Conservation (phyloP, 352 stramenopile species). For the Globisporangium cederbergense region DNA sequence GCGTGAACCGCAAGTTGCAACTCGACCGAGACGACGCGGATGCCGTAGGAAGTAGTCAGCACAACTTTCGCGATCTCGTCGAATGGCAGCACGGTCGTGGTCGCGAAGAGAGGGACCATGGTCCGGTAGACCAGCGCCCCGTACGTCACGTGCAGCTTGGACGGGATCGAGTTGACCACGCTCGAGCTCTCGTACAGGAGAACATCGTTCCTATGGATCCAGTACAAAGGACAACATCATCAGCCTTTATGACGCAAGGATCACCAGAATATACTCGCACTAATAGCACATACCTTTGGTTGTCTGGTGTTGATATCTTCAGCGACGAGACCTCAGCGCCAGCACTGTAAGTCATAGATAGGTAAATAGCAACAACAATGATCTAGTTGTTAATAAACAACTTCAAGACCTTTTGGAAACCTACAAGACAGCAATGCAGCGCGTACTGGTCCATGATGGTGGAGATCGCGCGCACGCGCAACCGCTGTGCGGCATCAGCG, state of each 20-base stretch:
- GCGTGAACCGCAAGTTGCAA: slow-evolving; percentile 36
- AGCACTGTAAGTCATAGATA: slow-evolving; percentile 22
- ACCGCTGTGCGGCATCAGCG: slow-evolving; percentile 54
- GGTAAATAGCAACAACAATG: too few species aligned
- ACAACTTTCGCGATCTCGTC: slow-evolving; percentile 46
- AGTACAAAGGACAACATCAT: neutral
- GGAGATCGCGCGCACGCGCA: slow-evolving; percentile 51
- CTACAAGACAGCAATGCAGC: neutral
- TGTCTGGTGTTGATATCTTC: slow-evolving; percentile 25
- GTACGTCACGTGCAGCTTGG: slow-evolving; percentile 73
- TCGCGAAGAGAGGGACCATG: slow-evolving; percentile 73
- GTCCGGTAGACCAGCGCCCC: slow-evolving; percentile 69
- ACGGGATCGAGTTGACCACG: slow-evolving; percentile 67
- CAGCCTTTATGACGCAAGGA: neutral
- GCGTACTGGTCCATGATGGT: slow-evolving; percentile 67
- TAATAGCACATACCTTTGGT: slow-evolving; percentile 5
- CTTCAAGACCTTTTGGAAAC: neutral
- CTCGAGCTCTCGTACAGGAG: slow-evolving; percentile 79
- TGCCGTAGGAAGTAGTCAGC: slow-evolving; percentile 60
- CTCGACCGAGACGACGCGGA: slow-evolving; percentile 57
- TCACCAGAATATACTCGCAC: neutral
- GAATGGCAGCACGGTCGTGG: slow-evolving; percentile 62
- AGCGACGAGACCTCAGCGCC: slow-evolving; percentile 45
- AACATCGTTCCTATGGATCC: slow-evolving; percentile 46
- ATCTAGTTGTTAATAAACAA: too few species aligned